Evolutionary conservation across 1,284 basidiomycete species (phyloP), one percentile per base, ranked within the genome.

Genomic region (Agroathelia rolfsii): DNA sequence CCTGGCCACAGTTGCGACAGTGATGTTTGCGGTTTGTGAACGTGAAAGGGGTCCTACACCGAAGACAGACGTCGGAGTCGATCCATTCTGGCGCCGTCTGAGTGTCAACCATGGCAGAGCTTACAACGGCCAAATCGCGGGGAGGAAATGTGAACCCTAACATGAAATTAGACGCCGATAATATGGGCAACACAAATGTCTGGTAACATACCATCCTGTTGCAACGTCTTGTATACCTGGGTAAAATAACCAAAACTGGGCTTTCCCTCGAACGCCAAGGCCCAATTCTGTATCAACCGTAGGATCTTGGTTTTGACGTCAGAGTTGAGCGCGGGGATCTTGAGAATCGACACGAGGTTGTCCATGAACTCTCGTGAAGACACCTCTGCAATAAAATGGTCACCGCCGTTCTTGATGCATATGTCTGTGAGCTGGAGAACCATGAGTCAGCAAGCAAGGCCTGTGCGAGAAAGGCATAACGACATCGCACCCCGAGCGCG

Each of bases 21-120:
- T 99, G 95, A 52, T 98, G 95, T 54, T 97, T 97, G 38, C 95
- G 77, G 52, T 96, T 97, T 24, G 93, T 96, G 48, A 96, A 94
- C 1, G 82, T 80, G 60, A 99, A 99, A 0, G 85, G 58, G 0
- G 85, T 81, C 13, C 95, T 75, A 56, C 95, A 99, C 15, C 92
- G 77, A 44, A 95, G 75, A 57, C 95, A 99, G 9, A 93, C 80
- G 20, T 94, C 86, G 1, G 89, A 89, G 53, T 98, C 94, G 27
- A 89, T 83, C 94, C 94, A 98, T 48, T 94, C 87, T 0, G 94
- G 94, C 0, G 94, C 81, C 2, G 80, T 85, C 45, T 82, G 72
- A 0, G 86, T 89, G 48, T 89, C 84, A 1, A 88, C 80, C 81
- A 90, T 87, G 6, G 78, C 84, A 13, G 83, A 73, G 30, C 70